These are phyloP conservation scores for Pythium rishiriense DNA, from an alignment of 352 stramenopile genomes.

Conservation along the genomic window DNA sequence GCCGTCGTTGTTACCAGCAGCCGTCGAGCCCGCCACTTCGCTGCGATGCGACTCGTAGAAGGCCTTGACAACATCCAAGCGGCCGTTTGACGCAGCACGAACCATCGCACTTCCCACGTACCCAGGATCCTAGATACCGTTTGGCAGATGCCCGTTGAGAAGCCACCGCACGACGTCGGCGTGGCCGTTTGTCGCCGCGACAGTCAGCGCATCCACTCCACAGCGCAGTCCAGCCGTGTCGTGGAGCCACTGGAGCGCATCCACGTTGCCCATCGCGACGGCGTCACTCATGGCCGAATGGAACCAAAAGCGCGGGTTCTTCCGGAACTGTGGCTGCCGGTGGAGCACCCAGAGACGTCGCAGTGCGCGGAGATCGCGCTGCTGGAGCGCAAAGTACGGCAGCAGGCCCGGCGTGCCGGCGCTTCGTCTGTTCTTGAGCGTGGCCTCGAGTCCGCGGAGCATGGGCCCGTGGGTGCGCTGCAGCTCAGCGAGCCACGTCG, in stretches of 20 bases:
- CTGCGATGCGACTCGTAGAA: too few species aligned
- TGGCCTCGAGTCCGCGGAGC: not conserved
- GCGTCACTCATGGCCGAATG: slow-evolving; percentile 10
- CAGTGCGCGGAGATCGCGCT: slow-evolving; percentile 11
- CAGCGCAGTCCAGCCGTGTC: not conserved
- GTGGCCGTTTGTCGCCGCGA: slow-evolving; percentile 17
- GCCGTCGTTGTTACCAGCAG: too few species aligned
- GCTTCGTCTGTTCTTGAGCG: not conserved
- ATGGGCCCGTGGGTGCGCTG: not conserved
- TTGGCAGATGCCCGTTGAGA: not conserved
- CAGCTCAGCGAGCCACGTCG: slow-evolving; percentile 20
- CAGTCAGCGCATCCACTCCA: not conserved
- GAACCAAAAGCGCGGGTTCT: slow-evolving; percentile 16
- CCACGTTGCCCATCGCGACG: slow-evolving; percentile 7
- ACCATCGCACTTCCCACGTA: slow-evolving; percentile 25
- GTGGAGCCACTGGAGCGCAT: slow-evolving; percentile 21
- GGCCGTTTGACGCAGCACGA: slow-evolving; percentile 19
- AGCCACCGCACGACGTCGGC: slow-evolving; percentile 22
- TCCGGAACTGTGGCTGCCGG: slow-evolving; percentile 12
- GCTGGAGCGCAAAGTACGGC: slow-evolving; percentile 19
- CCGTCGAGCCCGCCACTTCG: too few species aligned
- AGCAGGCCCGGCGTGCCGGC: slow-evolving; percentile 19
- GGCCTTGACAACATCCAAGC: slow-evolving; percentile 21
- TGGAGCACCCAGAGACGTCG: slow-evolving; percentile 16
- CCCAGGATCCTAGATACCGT: not conserved